Percentiles rank a stretch among this genome's conserved stretches.
Evolutionary conservation across 2,329 filamentous ascomycete species (phyloP).

Genomic region (Phialophora verrucosa): DNA sequence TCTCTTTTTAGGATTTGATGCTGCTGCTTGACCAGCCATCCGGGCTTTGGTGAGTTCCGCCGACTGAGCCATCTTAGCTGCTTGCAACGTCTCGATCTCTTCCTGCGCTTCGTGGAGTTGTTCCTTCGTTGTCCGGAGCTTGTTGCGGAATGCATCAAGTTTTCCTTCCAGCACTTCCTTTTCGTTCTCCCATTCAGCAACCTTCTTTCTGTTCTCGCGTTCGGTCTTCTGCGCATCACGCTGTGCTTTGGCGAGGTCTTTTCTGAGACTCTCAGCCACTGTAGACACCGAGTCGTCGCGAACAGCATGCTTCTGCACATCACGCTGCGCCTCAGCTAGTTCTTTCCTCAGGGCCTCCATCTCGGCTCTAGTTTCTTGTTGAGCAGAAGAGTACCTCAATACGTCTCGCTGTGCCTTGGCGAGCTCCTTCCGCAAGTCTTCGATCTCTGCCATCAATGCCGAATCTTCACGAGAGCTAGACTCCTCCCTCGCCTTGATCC

Average conservation of each 20-base stretch:
- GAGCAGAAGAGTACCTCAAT: conserved; percentile 46
- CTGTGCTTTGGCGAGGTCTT: conserved; percentile 58
- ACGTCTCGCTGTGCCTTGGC: conserved; percentile 49
- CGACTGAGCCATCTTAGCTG: conserved; percentile 43
- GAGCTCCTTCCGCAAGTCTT: conserved; percentile 53
- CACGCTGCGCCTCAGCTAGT: conserved; percentile 56
- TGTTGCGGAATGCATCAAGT: conserved; percentile 70
- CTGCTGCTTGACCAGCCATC: conserved; percentile 32
- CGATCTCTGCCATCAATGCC: conserved; percentile 48
- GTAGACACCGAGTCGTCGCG: conserved; percentile 46
- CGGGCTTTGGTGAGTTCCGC: conserved; percentile 38
- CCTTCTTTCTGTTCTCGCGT: conserved; percentile 60
- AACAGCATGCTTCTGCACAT: conserved; percentile 36
- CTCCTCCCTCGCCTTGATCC: conserved; percentile 58
- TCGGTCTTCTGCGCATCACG: conserved; percentile 56
- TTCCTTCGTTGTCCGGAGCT: conserved; percentile 71
- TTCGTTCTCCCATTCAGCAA: conserved; percentile 66
- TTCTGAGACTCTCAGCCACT: conserved; percentile 54
- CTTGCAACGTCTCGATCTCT: conserved; percentile 54
- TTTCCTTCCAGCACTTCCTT: conserved; percentile 72
- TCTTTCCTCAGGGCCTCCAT: conserved; percentile 52
- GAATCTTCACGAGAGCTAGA: conserved; percentile 56
- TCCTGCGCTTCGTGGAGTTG: conserved; percentile 71
- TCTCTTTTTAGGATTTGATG: conserved; percentile 47
- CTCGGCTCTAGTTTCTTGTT: conserved; percentile 41